These are phyloP conservation scores for Alternaria brassicicola DNA, from an alignment of 2,329 filamentous ascomycete genomes.

Conservation along the genomic window DNA sequence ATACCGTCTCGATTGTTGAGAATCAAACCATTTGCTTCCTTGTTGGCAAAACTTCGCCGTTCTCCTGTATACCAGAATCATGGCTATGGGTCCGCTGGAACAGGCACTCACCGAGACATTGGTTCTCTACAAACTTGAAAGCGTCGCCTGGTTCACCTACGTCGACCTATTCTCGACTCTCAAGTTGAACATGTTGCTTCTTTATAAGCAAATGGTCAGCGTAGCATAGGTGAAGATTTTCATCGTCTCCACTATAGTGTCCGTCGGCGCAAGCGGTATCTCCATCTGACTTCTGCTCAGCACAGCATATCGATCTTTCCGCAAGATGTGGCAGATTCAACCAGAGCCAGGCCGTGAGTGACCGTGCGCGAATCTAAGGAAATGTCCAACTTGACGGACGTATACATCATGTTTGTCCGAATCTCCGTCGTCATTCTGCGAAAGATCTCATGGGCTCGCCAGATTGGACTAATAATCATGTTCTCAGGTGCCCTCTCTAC, in stretches of 20 bases:
- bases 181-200: constrained; percentile 53
- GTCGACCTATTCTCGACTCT: constrained; percentile 49
- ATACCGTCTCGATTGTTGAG: too few relatives aligned
- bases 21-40: neutral
- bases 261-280: constrained; percentile 35
- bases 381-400: constrained; percentile 31
- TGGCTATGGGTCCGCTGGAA: constrained; percentile 12
- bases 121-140: constrained; percentile 46
- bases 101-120: constrained; percentile 41
- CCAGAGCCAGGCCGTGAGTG: constrained; percentile 49
- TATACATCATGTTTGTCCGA: constrained; percentile 46
- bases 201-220: constrained; percentile 48
- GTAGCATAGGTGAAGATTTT: constrained; percentile 47
- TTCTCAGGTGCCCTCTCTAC: constrained; percentile 46
- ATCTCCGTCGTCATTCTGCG: constrained; percentile 43
- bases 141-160: constrained; percentile 43
- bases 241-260: constrained; percentile 44
- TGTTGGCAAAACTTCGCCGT: neutral
- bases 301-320: constrained; percentile 44
- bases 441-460: constrained; percentile 36
- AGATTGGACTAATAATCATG: constrained; percentile 40
- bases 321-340: constrained; percentile 46
- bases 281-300: constrained; percentile 29
- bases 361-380: neutral
- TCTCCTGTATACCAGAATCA: neutral